Evolutionary conservation across 495 filamentous ascomycete genomes (phyloP), one percentile per base, ranked within the genome.

Genomic region (Neurospora terricola): DNA sequence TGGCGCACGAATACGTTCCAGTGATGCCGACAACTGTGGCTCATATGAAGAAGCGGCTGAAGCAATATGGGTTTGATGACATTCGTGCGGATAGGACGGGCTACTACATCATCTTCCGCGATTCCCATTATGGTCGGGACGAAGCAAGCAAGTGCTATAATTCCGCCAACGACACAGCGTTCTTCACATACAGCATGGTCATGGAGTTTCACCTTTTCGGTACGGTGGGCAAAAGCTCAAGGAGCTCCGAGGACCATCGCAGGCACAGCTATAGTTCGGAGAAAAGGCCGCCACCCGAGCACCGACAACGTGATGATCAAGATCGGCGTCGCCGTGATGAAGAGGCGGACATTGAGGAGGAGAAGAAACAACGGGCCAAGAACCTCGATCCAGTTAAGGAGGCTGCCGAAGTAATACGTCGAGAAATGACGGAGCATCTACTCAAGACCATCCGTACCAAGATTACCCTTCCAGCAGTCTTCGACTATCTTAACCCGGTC

Each of bases 121-220:
- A 93, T 75, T 91, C 88, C 16, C 84, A 86, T 38, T 81, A 87
- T 42, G 96, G 96, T 23, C 90, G 94, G 73, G 84, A 90, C 69
- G 93, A 97, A 79, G 90, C 92, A 12, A 88, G 91, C 40, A 87
- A 90, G 59, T 98, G 94, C 80, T 93, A 87, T 76, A 84, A 87
- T 70, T 84, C 88, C 42, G 91, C 90, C 72, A 88, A 97, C 79
- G 90, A 90, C 79, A 88, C 89, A 36, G 86, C 89, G 2, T 87
- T 99, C 66, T 98, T 99, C 84, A 97, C 89, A 6, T 98, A 98
- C 78, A 89, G 87, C 70, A 93, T 99, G 93, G 89, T 89, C 54
- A 97, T 99, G 94, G 90, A 94, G 78, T 90, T 90, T 74, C 90
- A 94, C 83, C 88, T 48, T 81, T 88, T 76, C 88, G 92, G 77